These are phyloP conservation scores for Fusarium continuum DNA, from an alignment of 2,329 filamentous ascomycete genomes.

Conservation along the genomic window DNA sequence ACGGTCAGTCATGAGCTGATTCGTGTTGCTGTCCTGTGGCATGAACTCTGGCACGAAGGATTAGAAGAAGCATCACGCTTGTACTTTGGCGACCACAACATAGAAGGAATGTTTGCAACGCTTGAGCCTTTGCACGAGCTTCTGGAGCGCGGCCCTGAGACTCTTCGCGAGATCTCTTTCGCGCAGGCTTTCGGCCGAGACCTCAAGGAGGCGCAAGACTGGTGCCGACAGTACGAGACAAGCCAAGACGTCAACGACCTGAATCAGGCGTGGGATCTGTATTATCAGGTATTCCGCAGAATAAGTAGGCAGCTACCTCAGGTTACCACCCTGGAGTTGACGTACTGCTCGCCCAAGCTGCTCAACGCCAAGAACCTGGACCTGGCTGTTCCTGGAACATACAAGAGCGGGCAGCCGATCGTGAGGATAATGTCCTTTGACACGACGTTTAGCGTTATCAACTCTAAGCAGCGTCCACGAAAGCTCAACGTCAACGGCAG, in stretches of 20 bases:
- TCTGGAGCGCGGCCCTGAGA: conserved; percentile 90
- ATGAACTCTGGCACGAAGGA: conserved; percentile 98
- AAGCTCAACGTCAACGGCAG: conserved; percentile 90
- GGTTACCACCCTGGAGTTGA: conserved; percentile 89
- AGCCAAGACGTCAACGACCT: conserved; percentile 93
- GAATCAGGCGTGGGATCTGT: conserved; percentile 98
- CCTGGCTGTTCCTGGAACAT: conserved; percentile 94
- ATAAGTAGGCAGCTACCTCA: conserved; percentile 94
- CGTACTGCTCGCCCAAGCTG: conserved; percentile 95
- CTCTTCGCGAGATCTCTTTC: conserved; percentile 94
- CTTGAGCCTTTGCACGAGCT: conserved; percentile 91
- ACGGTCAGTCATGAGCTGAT: conserved; percentile 96
- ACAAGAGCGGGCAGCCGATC: conserved; percentile 79
- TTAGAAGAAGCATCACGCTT: conserved; percentile 95
- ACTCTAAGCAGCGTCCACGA: conserved; percentile 93
- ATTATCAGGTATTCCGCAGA: conserved; percentile 97
- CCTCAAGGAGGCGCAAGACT: conserved; percentile 92
- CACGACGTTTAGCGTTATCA: conserved; percentile 88
- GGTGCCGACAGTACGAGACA: conserved; percentile 90
- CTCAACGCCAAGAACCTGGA: conserved; percentile 87
- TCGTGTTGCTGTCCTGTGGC: conserved; percentile 95
- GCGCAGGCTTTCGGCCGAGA: conserved; percentile 97
- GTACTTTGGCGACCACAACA: conserved; percentile 97
- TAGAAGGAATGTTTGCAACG: conserved; percentile 95
- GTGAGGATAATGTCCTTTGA: conserved; percentile 91